Conservation (phyloP, 768 basidiomycete genomes). For the Lyophyllum semitale region DNA sequence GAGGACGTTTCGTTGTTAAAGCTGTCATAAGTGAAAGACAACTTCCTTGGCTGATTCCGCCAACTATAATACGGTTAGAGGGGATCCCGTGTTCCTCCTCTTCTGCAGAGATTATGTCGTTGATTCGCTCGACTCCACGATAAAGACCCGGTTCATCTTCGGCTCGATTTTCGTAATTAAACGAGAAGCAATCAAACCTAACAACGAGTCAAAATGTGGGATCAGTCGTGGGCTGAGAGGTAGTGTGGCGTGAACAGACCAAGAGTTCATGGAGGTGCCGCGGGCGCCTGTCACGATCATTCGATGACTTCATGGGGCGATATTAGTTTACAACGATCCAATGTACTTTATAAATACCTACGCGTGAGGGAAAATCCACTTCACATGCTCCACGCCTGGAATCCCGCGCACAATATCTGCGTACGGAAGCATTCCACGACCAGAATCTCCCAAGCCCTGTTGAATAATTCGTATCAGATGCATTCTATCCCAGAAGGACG, state of each 20-base stretch:
- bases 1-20: slow-evolving; percentile 47
- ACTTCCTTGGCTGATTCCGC: slow-evolving; percentile 75
- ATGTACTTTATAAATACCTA: too few species aligned
- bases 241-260: too few species aligned
- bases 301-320: slow-evolving; percentile 15
- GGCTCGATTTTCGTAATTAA: slow-evolving; percentile 38
- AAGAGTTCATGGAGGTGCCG: slow-evolving; percentile 52
- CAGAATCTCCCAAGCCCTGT: slow-evolving; percentile 5
- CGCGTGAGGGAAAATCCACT: slow-evolving; percentile 71
- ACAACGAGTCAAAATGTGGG: too few species aligned
- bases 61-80: slow-evolving; percentile 61
- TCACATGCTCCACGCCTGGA: slow-evolving; percentile 53
- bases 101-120: slow-evolving; percentile 60
- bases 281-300: slow-evolving; percentile 58
- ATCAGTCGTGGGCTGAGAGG: too few species aligned
- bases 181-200: slow-evolving; percentile 60
- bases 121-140: slow-evolving; percentile 47
- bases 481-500: too few species aligned
- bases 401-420: slow-evolving; percentile 44
- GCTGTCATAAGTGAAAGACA: slow-evolving; percentile 60
- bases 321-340: background rate
- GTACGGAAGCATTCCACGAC: slow-evolving; percentile 53
- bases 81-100: slow-evolving; percentile 54
- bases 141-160: slow-evolving; percentile 66
- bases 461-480: background rate